Percentiles rank a stretch among this genome's conserved stretches.
Conservation (phyloP, 495 filamentous ascomycete species). For the Achaetomiella virescens region DNA sequence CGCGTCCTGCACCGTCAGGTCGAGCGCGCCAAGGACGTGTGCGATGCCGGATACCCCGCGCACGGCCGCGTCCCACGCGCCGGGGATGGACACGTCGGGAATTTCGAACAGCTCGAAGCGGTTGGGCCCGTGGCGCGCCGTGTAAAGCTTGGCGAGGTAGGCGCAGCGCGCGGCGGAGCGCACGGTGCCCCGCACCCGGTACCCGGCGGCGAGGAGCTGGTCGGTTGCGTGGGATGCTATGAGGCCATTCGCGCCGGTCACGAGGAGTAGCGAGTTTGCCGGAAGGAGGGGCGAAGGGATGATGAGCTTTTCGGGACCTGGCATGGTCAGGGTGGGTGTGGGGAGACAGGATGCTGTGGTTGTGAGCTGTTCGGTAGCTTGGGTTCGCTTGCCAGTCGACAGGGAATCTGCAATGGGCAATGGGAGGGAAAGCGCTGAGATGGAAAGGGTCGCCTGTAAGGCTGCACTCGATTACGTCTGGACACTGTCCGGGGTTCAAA, state of each 20-base stretch:
- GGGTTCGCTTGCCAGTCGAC: not conserved
- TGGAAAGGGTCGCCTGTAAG: no score
- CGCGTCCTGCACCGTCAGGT: constrained; percentile 16
- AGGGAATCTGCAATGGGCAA: no score
- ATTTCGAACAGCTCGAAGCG: constrained; percentile 24
- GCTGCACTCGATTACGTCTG: no score
- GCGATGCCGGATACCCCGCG: constrained; percentile 25
- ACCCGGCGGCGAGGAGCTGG: constrained; percentile 44
- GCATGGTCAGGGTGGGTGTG: not conserved
- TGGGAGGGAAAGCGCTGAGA: no score
- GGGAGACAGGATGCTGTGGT: not conserved
- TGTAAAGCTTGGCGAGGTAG: constrained; percentile 20
- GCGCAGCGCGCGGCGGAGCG: constrained; percentile 21
- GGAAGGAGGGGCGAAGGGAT: constrained; percentile 19
- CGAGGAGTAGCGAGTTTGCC: constrained; percentile 30
- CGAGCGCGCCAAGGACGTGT: constrained; percentile 22
- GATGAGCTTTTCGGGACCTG: not conserved
- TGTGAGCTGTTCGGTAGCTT: not conserved
- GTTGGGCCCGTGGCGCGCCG: constrained; percentile 17
- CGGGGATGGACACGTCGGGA: constrained; percentile 21
- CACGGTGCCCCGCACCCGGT: constrained; percentile 47
- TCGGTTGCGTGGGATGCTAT: constrained; percentile 49
- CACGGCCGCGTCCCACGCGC: constrained; percentile 17
- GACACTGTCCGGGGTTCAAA: no score
- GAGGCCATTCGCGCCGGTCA: constrained; percentile 54